Evolutionary conservation across 108 stramenopile species (phyloP).

Genomic region (Thalassiosira profunda): DNA sequence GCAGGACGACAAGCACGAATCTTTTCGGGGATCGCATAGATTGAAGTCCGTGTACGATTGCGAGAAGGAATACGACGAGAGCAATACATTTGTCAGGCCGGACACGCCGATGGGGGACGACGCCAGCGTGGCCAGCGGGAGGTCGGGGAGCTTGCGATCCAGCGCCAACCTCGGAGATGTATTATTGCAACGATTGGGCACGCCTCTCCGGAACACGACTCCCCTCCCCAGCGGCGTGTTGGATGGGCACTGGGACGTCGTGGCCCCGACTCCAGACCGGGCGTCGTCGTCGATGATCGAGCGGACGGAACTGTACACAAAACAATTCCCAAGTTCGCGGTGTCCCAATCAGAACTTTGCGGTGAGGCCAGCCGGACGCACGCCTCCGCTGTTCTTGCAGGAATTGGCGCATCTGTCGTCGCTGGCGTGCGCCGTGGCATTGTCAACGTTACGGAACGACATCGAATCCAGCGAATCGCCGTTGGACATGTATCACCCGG

Average conservation of each 20-base stretch:
- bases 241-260: neutral
- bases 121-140: neutral
- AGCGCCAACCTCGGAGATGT: neutral
- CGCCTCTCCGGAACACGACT: neutral
- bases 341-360: conserved; percentile 23
- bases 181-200: neutral
- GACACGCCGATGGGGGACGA: neutral
- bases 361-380: conserved; percentile 37
- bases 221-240: neutral
- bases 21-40: conserved; percentile 1
- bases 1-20: neutral
- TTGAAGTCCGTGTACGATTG: conserved; percentile 1
- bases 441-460: conserved; percentile 78
- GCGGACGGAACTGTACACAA: neutral
- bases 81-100: neutral
- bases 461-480: conserved; percentile 68
- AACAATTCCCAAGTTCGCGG: conserved; percentile 8
- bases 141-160: no score
- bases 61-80: conserved; percentile 2
- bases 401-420: conserved; percentile 77
- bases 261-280: neutral
- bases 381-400: conserved; percentile 77
- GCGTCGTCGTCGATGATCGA: neutral
- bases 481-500: conserved; percentile 58
- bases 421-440: conserved; percentile 66